Conservation (phyloP, 768 basidiomycete genomes). For the Russula sp. region DNA sequence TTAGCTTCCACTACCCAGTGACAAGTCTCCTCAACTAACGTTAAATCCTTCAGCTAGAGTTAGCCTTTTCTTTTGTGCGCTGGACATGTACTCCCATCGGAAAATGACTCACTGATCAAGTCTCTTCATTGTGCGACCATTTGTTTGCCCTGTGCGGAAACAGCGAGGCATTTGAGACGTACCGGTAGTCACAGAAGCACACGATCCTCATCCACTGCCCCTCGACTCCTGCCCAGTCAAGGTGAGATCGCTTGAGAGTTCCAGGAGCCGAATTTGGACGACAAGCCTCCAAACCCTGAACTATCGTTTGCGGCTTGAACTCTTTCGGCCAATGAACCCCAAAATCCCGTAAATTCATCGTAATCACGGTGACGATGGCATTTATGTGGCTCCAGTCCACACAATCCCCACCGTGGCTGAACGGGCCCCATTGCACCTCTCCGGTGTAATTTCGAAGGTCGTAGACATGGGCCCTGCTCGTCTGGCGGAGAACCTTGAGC, state of each 20-base stretch:
- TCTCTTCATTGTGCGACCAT: slow-evolving; percentile 27
- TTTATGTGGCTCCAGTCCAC: slow-evolving; percentile 63
- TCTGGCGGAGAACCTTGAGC: slow-evolving; percentile 33
- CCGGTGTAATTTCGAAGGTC: slow-evolving; percentile 51
- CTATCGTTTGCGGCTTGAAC: slow-evolving; percentile 8
- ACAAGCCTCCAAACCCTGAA: slow-evolving; percentile 39
- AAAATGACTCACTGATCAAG: slow-evolving; percentile 35
- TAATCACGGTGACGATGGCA: slow-evolving; percentile 47
- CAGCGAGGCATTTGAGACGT: slow-evolving; percentile 12
- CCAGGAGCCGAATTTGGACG: slow-evolving; percentile 50
- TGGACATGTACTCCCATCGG: background rate
- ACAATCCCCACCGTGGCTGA: slow-evolving; percentile 29
- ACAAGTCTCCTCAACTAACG: slow-evolving; percentile 21
- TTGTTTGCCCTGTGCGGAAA: background rate
- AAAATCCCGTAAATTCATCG: slow-evolving; percentile 43
- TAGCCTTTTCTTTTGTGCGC: background rate
- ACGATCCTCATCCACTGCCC: slow-evolving; percentile 71
- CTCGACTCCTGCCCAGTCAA: slow-evolving; percentile 71
- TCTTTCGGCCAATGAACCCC: slow-evolving; percentile 14
- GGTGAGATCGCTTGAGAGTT: slow-evolving; percentile 25
- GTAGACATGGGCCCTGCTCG: slow-evolving; percentile 55
- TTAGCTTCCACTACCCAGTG: background rate
- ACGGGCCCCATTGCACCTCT: slow-evolving; percentile 55
- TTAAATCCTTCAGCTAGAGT: slow-evolving; percentile 25
- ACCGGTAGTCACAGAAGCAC: slow-evolving; percentile 77